Evolutionary conservation across 2,329 filamentous ascomycete genomes (phyloP), one percentile per base, ranked within the genome.

Genomic region (Beauveria pseudobassiana): DNA sequence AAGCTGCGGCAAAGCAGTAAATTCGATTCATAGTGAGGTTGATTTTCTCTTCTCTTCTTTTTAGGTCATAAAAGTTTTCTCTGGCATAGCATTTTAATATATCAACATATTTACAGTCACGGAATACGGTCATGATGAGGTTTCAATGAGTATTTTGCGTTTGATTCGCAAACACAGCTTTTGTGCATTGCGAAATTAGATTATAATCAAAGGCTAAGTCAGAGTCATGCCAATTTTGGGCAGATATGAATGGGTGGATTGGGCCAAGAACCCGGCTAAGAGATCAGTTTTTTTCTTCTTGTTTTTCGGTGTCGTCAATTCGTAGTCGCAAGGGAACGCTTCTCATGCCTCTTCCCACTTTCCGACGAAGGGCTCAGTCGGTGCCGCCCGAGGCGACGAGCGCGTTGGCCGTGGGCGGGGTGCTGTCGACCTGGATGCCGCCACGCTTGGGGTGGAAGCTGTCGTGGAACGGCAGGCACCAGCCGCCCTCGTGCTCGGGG

Each of bases 351-450:
- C 20, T 30, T 56, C n/a, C 18, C 26, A 20, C 12, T 34, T 28
- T 38, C 10, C 49, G 8, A 8, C 2, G 3, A 20, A 18, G 16
- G 9, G 52, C 8, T 60, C 45, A 60, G 14, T 60, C 50, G 16
- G 58, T 61, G 9, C 58, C 58, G 16, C 58, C 58, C 3, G 58
- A 61, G 26, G 58, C 58, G 14, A 61, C 58, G 20, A 61, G 50
- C 12, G 58, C 42, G 18, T 61, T 22, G 9, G 88, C 89, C 56
- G 87, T 84, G 1, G 91, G 91, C 9, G 88, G 78, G 28, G 82
- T 89, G 72, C 96, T 85, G 73, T 96, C 84, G 2, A 96, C 91
- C 77, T 96, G 92, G 66, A 96, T 90, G 0, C 91, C 92, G 8
- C 91, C 91, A 20, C 92, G 82, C 83, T 96, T 96, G 83, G 90